Base-by-base conservation (phyloP, 2,329 filamentous ascomycete genomes). In the Ophiostoma piceae region DNA sequence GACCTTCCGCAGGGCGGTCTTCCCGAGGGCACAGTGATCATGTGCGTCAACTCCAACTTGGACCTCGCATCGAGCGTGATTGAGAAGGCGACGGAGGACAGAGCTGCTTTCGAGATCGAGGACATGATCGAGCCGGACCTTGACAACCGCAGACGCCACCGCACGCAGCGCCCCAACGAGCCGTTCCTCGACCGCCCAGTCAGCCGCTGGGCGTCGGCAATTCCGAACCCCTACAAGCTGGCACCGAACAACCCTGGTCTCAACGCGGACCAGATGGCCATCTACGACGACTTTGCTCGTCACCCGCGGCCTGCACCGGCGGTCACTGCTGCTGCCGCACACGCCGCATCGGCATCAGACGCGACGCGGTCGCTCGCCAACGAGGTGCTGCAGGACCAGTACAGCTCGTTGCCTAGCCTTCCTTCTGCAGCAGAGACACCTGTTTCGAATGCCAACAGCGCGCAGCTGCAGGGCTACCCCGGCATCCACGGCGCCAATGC, bases 41-140 rank as follows among this genome's bases (percentile, higher is more conserved):
- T 99, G 92, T 98, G 96, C 79, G 94, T 99, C 72, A 99, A 98
- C 78, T 94, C 96, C 74, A 99, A 99, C 77, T 85, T 99, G 39
- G 95, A 99, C 75, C 85, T 93, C 57, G 94, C 96, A 66, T 98
- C 95, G 77, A 90, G 87, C 75, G 92, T 97, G 73, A 96, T 99
- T 65, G 95, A 99, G 79, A 93, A 95, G 79, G 94, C 95, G 68
- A 96, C 95, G 2, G 94, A 98, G 78, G 92, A 96, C 76, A 91
- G 94, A 72, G 95, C 95, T 11, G 84, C 97, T 54, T 91, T 92
- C 1, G 95, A 99, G 78, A 98, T 99, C 71, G 94, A 99, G 78
- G 91, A 96, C 72, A 91, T 97, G 80, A 91, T 99, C 67, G 91
- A 95, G 77, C 82, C 85, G 29, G 92, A 96, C 73, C 80, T 97